phyloP scores from a whole-genome alignment of 108 stramenopile genomes.

The Nitzschia sp. region DNA sequence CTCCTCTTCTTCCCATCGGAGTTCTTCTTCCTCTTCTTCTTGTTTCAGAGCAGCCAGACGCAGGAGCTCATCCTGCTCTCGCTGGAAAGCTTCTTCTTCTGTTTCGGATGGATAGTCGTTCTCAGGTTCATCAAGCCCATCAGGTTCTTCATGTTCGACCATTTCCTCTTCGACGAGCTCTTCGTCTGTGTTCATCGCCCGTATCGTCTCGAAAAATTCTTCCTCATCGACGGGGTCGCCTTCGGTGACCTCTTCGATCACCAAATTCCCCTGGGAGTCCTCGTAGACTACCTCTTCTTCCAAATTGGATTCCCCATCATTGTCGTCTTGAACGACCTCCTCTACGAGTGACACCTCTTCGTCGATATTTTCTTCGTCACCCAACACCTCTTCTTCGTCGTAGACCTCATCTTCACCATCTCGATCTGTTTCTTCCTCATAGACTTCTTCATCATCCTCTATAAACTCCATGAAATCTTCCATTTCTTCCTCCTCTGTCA shows the following conservation, averaged over 20 bases:
- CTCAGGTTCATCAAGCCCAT: neutral
- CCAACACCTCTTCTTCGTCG: neutral
- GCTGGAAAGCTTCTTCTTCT: slow-evolving; percentile 5
- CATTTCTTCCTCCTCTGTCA: neutral
- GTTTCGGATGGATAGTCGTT: neutral
- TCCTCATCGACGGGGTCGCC: slow-evolving; percentile 4
- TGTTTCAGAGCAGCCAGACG: slow-evolving; percentile 6
- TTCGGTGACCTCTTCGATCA: neutral
- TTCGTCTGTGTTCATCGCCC: neutral
- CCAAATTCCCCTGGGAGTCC: neutral
- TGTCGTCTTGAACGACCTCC: neutral
- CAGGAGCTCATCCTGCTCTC: slow-evolving; percentile 16
- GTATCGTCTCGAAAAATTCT: slow-evolving; percentile 7
- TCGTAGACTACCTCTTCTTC: neutral
- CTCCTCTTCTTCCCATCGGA: slow-evolving; percentile 17
- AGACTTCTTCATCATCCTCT: slow-evolving; percentile 5
- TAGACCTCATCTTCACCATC: slow-evolving; percentile 1
- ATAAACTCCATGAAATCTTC: neutral
- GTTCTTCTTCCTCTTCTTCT: slow-evolving; percentile 19
- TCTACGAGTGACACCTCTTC: neutral
- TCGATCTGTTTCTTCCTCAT: neutral
- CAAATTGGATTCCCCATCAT: neutral
- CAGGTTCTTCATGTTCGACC: neutral
- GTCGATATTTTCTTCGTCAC: neutral
- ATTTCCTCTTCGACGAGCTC: neutral